Percentiles rank a stretch among this genome's conserved stretches.
phyloP scores from a whole-genome alignment of 139 green algal genomes.

The Dunaliella primolecta region DNA sequence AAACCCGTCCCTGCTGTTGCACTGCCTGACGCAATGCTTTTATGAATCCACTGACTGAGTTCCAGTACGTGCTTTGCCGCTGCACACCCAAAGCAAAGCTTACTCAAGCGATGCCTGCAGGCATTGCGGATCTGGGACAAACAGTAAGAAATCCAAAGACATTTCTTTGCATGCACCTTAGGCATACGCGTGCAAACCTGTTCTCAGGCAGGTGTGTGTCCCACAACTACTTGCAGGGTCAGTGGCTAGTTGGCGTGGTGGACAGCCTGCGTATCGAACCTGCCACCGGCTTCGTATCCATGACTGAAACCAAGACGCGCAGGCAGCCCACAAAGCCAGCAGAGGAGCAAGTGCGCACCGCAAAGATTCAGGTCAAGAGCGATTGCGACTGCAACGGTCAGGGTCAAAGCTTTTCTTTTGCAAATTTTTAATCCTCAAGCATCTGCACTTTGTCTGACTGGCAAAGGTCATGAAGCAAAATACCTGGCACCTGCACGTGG shows the following conservation, averaged over 20 bases:
- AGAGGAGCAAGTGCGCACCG: neutral
- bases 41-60: too few relatives aligned
- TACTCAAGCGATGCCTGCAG: too few relatives aligned
- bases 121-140: too few relatives aligned
- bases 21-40: too few relatives aligned
- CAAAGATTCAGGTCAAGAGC: neutral
- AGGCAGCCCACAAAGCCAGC: neutral
- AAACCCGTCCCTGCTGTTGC: too few relatives aligned
- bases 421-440: neutral
- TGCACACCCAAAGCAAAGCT: too few relatives aligned
- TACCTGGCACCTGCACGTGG: neutral
- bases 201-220: neutral
- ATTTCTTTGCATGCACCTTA: neutral
- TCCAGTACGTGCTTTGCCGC: too few relatives aligned
- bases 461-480: neutral
- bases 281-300: neutral
- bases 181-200: neutral
- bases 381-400: neutral
- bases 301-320: constrained; percentile 6
- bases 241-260: constrained; percentile 3
- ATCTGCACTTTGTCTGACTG: neutral
- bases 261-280: neutral
- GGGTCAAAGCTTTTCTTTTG: neutral
- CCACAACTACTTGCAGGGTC: neutral
- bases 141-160: too few relatives aligned